Conservation (phyloP, 2,329 filamentous ascomycete species). For the Acrocalymma vagum region DNA sequence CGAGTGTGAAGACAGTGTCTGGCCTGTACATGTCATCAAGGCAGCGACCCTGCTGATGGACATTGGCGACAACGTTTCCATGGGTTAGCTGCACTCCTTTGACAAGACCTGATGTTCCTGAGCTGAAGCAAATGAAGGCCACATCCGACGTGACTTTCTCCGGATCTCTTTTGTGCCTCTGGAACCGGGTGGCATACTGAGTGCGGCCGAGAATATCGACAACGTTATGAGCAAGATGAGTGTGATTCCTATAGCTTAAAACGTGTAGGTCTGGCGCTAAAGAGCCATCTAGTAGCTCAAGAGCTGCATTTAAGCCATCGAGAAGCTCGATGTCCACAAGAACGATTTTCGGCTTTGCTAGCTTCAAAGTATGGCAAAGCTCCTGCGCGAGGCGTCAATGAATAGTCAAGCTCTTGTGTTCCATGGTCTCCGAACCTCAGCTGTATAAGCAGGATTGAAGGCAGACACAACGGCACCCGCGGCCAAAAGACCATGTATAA, state of each 20-base stretch:
- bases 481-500: neutral
- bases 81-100: conserved; percentile 21
- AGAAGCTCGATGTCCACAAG: neutral
- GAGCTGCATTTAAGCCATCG: neutral
- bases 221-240: no score
- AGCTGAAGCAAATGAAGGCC: conserved; percentile 4
- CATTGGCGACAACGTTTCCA: conserved; percentile 13
- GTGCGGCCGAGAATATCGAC: no score
- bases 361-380: neutral
- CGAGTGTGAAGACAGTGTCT: conserved; percentile 4
- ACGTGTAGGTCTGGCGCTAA: no score
- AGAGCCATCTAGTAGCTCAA: neutral
- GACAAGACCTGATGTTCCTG: conserved; percentile 30
- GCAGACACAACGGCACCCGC: neutral
- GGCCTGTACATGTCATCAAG: conserved; percentile 3
- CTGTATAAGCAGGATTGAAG: neutral
- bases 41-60: no score
- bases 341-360: neutral
- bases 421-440: no score
- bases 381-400: neutral
- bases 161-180: no score
- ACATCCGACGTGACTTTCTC: neutral
- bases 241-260: neutral
- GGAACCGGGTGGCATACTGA: no score
- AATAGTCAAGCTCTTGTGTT: neutral